phyloP scores from a whole-genome alignment of 805 yeast species.

The Nakazawaea sp. region DNA sequence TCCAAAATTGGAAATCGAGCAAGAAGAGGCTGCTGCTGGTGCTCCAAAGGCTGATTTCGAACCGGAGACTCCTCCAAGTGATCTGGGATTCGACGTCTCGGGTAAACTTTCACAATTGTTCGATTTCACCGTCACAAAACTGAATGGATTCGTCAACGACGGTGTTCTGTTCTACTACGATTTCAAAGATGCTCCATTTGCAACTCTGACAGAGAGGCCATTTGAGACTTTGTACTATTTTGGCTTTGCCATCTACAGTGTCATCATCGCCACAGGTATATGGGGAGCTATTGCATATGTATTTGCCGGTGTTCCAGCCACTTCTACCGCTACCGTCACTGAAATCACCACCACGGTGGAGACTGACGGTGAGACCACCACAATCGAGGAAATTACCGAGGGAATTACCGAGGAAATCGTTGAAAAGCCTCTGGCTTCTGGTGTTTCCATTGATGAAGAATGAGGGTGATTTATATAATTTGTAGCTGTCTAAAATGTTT shows the following conservation, averaged over 20 bases:
- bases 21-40: slow-evolving; percentile 29
- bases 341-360: slow-evolving; percentile 4
- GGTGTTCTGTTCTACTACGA: slow-evolving; percentile 29
- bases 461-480: too few species aligned
- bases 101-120: slow-evolving; percentile 9
- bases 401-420: slow-evolving; percentile 12
- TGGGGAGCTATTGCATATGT: slow-evolving; percentile 29
- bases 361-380: not conserved
- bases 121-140: slow-evolving; percentile 14
- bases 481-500: too few species aligned
- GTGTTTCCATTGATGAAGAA: slow-evolving; percentile 1
- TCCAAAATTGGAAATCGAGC: slow-evolving; percentile 48
- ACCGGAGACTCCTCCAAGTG: slow-evolving; percentile 37
- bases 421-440: slow-evolving; percentile 7
- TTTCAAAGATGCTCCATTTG: slow-evolving; percentile 37
- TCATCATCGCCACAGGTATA: slow-evolving; percentile 36
- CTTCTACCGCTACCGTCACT: slow-evolving; percentile 2
- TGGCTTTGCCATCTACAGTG: slow-evolving; percentile 29
- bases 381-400: slow-evolving; percentile 5
- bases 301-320: slow-evolving; percentile 15
- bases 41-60: slow-evolving; percentile 34
- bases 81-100: slow-evolving; percentile 14
- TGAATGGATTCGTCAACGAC: slow-evolving; percentile 16
- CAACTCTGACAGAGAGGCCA: slow-evolving; percentile 38
- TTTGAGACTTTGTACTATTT: slow-evolving; percentile 43